A percentile compares a stretch with the other conserved stretches of the same genome.
Evolutionary conservation across 2,329 filamentous ascomycete genomes (phyloP).

Genomic region (Epichloe sibirici): DNA sequence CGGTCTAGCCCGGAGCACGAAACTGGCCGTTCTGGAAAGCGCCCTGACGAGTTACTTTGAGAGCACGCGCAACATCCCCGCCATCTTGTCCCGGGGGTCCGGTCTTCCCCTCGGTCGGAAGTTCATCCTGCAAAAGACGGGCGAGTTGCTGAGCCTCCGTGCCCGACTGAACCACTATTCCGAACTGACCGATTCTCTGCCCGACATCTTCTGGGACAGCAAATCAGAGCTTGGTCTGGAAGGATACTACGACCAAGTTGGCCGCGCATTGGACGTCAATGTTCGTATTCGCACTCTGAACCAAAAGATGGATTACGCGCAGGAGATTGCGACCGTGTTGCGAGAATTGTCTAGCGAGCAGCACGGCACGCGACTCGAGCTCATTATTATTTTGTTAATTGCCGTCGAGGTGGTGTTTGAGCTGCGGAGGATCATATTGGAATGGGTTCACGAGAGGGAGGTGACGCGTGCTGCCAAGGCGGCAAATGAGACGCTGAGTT

Average conservation of each 20-base stretch:
- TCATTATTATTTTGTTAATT: slow-evolving; percentile 92
- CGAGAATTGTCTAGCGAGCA: slow-evolving; percentile 83
- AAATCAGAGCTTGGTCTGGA: slow-evolving; percentile 81
- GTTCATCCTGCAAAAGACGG: slow-evolving; percentile 87
- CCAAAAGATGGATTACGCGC: slow-evolving; percentile 95
- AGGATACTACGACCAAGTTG: slow-evolving; percentile 90
- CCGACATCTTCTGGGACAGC: slow-evolving; percentile 94
- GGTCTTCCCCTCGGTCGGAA: slow-evolving; percentile 38
- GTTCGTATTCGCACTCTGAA: slow-evolving; percentile 86
- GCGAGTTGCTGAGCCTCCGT: slow-evolving; percentile 76
- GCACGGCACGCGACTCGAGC: slow-evolving; percentile 77
- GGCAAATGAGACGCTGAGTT: neutral
- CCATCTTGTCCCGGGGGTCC: slow-evolving; percentile 57
- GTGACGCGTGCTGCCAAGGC: slow-evolving; percentile 8
- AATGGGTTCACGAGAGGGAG: slow-evolving; percentile 33
- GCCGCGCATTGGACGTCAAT: slow-evolving; percentile 78
- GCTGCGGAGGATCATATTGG: slow-evolving; percentile 59
- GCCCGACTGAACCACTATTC: slow-evolving; percentile 95
- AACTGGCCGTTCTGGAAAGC: slow-evolving; percentile 82
- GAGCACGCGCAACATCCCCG: slow-evolving; percentile 71
- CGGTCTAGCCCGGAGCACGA: slow-evolving; percentile 82
- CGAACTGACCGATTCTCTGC: slow-evolving; percentile 86
- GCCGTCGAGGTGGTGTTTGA: slow-evolving; percentile 87
- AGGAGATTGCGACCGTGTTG: slow-evolving; percentile 84
- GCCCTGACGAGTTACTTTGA: slow-evolving; percentile 75